Percentiles rank a stretch among this genome's conserved stretches.
These are phyloP conservation scores for Pichia deserticola DNA, from an alignment of 805 yeast genomes.

Conservation along the genomic window DNA sequence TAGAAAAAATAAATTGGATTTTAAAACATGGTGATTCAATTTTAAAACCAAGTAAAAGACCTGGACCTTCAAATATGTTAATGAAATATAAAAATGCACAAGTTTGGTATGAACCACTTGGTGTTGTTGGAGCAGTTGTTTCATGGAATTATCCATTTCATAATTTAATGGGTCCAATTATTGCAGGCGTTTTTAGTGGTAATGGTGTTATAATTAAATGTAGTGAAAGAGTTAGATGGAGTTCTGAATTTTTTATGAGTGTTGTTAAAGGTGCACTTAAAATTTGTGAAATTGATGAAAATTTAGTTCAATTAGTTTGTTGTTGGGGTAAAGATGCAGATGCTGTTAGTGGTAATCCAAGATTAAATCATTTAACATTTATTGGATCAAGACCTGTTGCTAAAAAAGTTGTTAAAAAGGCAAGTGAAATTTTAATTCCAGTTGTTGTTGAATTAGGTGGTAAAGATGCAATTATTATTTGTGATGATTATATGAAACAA, in stretches of 20 bases:
- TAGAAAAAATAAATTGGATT: conserved; percentile 90
- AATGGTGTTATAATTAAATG: conserved; percentile 89
- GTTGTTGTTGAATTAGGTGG: conserved; percentile 97
- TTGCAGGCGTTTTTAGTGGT: conserved; percentile 85
- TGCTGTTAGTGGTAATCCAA: conserved; percentile 75
- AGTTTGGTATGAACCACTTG: conserved; percentile 88
- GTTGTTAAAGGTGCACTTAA: conserved; percentile 66
- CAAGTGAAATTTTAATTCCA: conserved; percentile 83
- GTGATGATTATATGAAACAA: conserved; percentile 66
- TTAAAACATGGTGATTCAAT: conserved; percentile 72
- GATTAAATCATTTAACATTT: conserved; percentile 81
- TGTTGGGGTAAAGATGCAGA: conserved; percentile 86
- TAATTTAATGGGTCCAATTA: conserved; percentile 85
- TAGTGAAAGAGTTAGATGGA: conserved; percentile 95
- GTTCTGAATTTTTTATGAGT: conserved; percentile 69
- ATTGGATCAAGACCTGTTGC: conserved; percentile 97
- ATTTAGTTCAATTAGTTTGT: conserved; percentile 79
- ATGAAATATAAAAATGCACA: conserved; percentile 91
- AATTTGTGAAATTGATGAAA: conserved; percentile 68
- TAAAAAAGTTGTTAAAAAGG: conserved; percentile 74
- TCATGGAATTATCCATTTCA: conserved; percentile 99
- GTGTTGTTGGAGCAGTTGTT: conserved; percentile 81
- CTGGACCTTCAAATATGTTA: conserved; percentile 80
- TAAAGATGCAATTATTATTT: conserved; percentile 81
- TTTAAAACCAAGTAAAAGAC: conserved; percentile 62